Evolutionary conservation across 352 stramenopile genomes (phyloP), one percentile per base, ranked within the genome.

Genomic region (Pythium volutum): DNA sequence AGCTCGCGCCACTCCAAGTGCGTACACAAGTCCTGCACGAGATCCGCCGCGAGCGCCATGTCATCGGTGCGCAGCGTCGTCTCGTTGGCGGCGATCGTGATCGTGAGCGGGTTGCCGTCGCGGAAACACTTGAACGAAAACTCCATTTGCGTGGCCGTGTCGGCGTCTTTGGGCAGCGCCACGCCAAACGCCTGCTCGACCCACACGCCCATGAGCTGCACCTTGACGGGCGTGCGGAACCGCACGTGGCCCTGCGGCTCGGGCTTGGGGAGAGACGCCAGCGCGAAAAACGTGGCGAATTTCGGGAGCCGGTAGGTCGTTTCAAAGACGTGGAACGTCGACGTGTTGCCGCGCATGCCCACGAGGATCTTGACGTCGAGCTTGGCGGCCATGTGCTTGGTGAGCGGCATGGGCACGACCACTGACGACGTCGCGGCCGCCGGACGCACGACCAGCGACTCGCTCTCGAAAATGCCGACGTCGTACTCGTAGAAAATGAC

Each of bases 261-360:
- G 0, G 57, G 62, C 59, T 79, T 61, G 5, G 69, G 46, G 1
- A 54, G 48, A 2, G 56, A 41, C 9, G 72, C 64, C 26, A 95
- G 68, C 26, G 82, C 75, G 34, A 75, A 64, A 64, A 96, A 97
- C 54, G 78, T 79, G 52, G 87, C 86, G 49, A 98, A 97, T 64
- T 93, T 95, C 18, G 89, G 84, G 20, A 98, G 48, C 14, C 65
- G 68, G 60, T 89, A 89, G 11, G 71, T 70, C 12, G 75, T 66
- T 58, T 98, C 90, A 61, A 97, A 96, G 18, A 97, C 78, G 62
- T 96, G 88, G 56, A 97, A 93, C 18, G 78, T 80, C 18, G 74
- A 69, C 41, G 84, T 79, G 60, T 88, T 88, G 48, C 83, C 86
- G 4, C 91, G 84, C 38, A 76, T 83, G n/a, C 85, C 85, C 20